Evolutionary conservation across 2,329 filamentous ascomycete genomes (phyloP).

Genomic region (Beauveria australis): DNA sequence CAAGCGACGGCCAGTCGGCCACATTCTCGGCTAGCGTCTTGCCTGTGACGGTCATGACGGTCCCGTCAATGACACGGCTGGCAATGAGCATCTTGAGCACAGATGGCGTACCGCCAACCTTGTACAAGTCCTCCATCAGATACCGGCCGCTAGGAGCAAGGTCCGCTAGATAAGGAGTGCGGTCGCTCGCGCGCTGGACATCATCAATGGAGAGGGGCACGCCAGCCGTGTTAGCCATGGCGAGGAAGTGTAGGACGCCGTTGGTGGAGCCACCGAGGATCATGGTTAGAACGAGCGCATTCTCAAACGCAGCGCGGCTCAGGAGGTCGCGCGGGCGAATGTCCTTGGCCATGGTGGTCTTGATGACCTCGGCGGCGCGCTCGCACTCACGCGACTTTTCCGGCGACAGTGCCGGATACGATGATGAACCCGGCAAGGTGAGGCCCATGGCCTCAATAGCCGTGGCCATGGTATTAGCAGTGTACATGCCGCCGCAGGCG

Average conservation of each 20-base stretch:
- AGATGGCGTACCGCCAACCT: slow-evolving; percentile 75
- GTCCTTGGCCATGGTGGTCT: slow-evolving; percentile 70
- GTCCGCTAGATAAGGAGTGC: slow-evolving; percentile 79
- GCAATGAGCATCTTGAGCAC: slow-evolving; percentile 82
- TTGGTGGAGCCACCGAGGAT: slow-evolving; percentile 86
- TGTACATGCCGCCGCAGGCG: slow-evolving; percentile 73
- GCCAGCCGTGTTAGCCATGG: slow-evolving; percentile 80
- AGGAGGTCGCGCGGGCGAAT: slow-evolving; percentile 75
- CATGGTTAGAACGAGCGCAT: slow-evolving; percentile 85
- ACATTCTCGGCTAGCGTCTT: slow-evolving; percentile 79
- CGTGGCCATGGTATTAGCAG: slow-evolving; percentile 78
- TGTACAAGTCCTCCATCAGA: slow-evolving; percentile 81
- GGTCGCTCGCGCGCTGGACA: slow-evolving; percentile 70
- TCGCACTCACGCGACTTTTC: slow-evolving; percentile 83
- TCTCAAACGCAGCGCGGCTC: slow-evolving; percentile 75
- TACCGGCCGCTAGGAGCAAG: slow-evolving; percentile 77
- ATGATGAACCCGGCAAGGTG: slow-evolving; percentile 73
- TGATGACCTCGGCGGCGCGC: slow-evolving; percentile 71
- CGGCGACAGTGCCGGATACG: slow-evolving; percentile 70
- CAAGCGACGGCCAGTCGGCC: slow-evolving; percentile 64
- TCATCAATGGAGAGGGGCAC: slow-evolving; percentile 73
- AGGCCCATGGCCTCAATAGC: slow-evolving; percentile 78
- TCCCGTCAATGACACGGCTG: slow-evolving; percentile 65
- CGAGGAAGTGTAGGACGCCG: slow-evolving; percentile 78
- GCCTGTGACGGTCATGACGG: slow-evolving; percentile 74